Percentiles rank a stretch among this genome's conserved stretches.
phyloP scores from a whole-genome alignment of 441 rosid species.

The Melastoma candidum region DNA sequence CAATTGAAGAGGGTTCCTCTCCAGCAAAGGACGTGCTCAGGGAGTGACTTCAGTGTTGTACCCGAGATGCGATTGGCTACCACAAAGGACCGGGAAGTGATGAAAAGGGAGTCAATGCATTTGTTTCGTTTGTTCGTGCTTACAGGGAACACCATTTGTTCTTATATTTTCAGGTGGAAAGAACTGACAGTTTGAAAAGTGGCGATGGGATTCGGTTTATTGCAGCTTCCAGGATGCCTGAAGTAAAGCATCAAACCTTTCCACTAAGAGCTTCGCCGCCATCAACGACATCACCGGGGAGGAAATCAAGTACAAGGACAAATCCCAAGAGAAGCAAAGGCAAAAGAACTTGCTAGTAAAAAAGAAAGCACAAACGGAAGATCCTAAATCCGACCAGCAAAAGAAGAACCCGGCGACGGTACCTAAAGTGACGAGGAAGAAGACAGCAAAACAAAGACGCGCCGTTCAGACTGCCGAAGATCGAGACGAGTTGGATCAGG shows the following conservation, averaged over 20 bases:
- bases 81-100: too few relatives aligned
- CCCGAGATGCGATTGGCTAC: too few relatives aligned
- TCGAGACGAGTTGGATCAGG: constrained; percentile 23
- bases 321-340: constrained; percentile 77
- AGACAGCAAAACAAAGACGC: constrained; percentile 83
- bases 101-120: too few relatives aligned
- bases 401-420: constrained; percentile 26
- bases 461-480: constrained; percentile 69
- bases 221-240: constrained; percentile 78
- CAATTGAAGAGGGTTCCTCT: constrained; percentile 16
- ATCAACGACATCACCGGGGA: constrained; percentile 52
- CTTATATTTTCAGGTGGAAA: too few relatives aligned
- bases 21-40: too few relatives aligned
- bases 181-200: too few relatives aligned
- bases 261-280: constrained; percentile 55
- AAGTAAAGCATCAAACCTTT: constrained; percentile 65
- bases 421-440: constrained; percentile 37
- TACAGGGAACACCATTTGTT: too few relatives aligned
- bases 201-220: constrained; percentile 17
- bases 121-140: too few relatives aligned
- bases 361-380: constrained; percentile 42
- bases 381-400: constrained; percentile 29
- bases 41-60: too few relatives aligned
- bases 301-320: constrained; percentile 81
- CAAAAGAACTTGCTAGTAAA: constrained; percentile 1